phyloP scores from a whole-genome alignment of 495 filamentous ascomycete species.

The Xylaria scruposa region DNA sequence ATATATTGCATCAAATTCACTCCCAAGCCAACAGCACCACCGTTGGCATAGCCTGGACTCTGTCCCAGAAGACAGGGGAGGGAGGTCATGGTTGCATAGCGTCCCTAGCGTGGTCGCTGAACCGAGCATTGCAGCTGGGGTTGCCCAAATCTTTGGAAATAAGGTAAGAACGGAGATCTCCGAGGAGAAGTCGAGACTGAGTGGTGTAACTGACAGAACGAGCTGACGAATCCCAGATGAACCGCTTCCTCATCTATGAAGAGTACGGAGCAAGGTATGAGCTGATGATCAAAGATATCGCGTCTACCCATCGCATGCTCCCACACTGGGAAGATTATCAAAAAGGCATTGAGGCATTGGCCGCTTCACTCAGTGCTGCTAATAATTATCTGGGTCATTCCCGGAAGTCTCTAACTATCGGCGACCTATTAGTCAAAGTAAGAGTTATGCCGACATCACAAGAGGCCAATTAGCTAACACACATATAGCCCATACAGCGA shows the following conservation, averaged over 20 bases:
- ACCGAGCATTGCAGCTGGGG: constrained; percentile 71
- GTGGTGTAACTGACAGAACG: constrained; percentile 26
- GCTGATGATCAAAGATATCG: constrained; percentile 76
- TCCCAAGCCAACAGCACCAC: constrained; percentile 48
- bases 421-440: constrained; percentile 92
- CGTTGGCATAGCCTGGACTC: constrained; percentile 68
- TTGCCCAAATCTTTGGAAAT: constrained; percentile 78
- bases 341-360: constrained; percentile 85
- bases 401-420: constrained; percentile 77
- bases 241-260: constrained; percentile 83
- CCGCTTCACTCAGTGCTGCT: constrained; percentile 73
- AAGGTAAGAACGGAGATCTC: constrained; percentile 59
- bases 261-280: constrained; percentile 90
- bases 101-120: constrained; percentile 66
- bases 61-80: constrained; percentile 57
- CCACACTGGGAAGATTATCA: constrained; percentile 83
- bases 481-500: constrained; percentile 82
- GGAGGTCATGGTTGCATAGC: constrained; percentile 51
- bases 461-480: constrained; percentile 30
- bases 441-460: constrained; percentile 15
- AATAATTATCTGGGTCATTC: constrained; percentile 67
- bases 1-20: constrained; percentile 34
- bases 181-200: constrained; percentile 21
- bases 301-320: constrained; percentile 69
- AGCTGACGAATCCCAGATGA: constrained; percentile 56